phyloP scores from a whole-genome alignment of 768 basidiomycete genomes.

The Podaxis sp. region DNA sequence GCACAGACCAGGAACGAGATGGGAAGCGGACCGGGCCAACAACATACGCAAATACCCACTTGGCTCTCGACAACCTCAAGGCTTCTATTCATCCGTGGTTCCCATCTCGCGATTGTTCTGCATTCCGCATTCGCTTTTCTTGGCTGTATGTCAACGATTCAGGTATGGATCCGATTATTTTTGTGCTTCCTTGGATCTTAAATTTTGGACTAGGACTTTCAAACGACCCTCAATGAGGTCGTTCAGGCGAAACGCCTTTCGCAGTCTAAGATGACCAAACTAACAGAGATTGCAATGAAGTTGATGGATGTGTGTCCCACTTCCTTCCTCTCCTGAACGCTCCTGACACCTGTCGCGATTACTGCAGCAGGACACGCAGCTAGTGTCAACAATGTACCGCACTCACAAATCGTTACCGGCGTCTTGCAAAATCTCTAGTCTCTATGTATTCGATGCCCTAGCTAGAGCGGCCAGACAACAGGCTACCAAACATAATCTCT shows the following conservation, averaged over 20 bases:
- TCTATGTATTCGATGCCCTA: conserved; percentile 94
- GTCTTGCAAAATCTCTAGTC: conserved; percentile 74
- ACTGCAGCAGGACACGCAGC: conserved; percentile 76
- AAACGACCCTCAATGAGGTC: conserved; percentile 76
- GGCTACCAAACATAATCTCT: conserved; percentile 61
- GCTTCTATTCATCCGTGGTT: background rate
- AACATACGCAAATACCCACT: conserved; percentile 23
- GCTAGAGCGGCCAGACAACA: conserved; percentile 77
- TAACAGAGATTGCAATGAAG: conserved; percentile 78
- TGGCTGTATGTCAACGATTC: conserved; percentile 6
- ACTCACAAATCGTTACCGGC: conserved; percentile 79
- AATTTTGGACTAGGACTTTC: conserved; percentile 62
- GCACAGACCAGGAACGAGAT: conserved; percentile 25
- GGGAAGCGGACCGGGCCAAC: background rate
- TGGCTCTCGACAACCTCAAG: conserved; percentile 9
- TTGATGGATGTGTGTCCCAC: conserved; percentile 65
- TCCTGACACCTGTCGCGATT: conserved; percentile 2
- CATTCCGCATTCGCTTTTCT: background rate
- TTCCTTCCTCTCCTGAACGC: background rate
- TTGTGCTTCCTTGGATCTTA: conserved; percentile 12
- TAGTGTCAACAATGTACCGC: conserved; percentile 87
- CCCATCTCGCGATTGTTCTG: background rate
- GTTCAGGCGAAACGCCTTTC: conserved; percentile 84
- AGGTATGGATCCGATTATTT: conserved; percentile 11
- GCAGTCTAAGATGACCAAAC: conserved; percentile 75